phyloP scores from a whole-genome alignment of 176 grass and related monocot species.

The Aegilops umbellulata region DNA sequence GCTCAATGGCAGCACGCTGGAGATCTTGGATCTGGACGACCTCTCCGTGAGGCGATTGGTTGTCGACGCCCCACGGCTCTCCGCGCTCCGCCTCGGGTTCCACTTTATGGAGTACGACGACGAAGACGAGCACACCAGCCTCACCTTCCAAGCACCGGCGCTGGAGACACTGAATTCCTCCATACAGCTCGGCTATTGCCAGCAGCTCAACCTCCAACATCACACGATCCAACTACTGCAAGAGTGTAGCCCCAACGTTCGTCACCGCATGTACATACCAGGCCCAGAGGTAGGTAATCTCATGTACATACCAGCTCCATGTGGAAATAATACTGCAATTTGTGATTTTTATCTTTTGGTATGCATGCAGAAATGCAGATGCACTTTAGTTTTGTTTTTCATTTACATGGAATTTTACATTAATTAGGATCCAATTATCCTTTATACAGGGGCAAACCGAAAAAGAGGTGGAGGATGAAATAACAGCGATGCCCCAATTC shows the following conservation, averaged over 20 bases:
- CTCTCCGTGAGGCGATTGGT: background rate
- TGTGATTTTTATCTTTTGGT: background rate
- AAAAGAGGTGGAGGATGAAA: background rate
- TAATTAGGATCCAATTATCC: background rate
- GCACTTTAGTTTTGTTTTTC: background rate
- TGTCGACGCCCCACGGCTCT: background rate
- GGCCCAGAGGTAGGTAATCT: background rate
- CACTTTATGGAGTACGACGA: background rate
- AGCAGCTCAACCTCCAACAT: background rate
- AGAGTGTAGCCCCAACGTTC: background rate
- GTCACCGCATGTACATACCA: background rate
- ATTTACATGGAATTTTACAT: background rate
- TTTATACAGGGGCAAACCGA: background rate
- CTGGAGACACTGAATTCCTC: background rate
- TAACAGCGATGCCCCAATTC: background rate
- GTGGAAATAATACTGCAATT: background rate
- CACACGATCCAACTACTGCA: background rate
- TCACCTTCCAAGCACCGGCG: background rate
- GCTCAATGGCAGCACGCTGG: background rate
- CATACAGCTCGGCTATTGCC: background rate
- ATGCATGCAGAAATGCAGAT: rapidly evolving
- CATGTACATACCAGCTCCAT: background rate
- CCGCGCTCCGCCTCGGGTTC: background rate
- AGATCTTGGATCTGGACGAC: background rate
- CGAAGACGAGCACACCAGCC: background rate